A percentile compares a stretch with the other conserved stretches of the same genome.
phyloP scores from a whole-genome alignment of 1,284 basidiomycete species.

The Apiotrichum laibachii region DNA sequence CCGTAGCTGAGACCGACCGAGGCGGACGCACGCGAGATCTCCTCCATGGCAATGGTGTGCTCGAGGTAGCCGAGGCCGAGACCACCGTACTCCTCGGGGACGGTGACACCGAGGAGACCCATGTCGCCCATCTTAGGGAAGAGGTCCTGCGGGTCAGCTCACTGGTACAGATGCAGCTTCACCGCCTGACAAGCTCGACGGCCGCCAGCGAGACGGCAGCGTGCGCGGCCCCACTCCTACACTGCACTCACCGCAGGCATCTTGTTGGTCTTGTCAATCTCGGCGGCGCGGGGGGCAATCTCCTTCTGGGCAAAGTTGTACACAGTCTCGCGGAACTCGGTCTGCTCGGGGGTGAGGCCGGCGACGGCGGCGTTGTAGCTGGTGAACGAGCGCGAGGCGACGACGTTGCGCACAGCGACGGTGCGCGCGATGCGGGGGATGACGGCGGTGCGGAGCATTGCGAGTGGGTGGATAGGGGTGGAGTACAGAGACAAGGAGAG shows the following conservation, averaged over 20 bases:
- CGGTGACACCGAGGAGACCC: conserved; percentile 72
- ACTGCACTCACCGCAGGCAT: conserved; percentile 63
- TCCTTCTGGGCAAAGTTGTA: conserved; percentile 73
- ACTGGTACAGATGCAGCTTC: neutral
- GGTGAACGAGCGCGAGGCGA: conserved; percentile 25
- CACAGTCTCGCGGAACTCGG: conserved; percentile 79
- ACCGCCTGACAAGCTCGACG: neutral
- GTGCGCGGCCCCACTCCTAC: too few species aligned
- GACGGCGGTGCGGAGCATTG: conserved; percentile 3
- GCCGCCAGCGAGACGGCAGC: neutral
- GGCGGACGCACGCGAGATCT: conserved; percentile 81
- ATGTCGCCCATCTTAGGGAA: conserved; percentile 87
- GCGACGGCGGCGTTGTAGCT: conserved; percentile 72
- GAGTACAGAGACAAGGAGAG: too few species aligned
- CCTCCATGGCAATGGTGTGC: conserved; percentile 90
- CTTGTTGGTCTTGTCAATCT: conserved; percentile 77
- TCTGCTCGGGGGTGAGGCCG: conserved; percentile 77
- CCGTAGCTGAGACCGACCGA: conserved; percentile 90
- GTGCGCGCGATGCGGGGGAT: neutral
- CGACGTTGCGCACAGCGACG: neutral
- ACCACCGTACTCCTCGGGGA: conserved; percentile 73
- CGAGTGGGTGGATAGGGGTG: neutral
- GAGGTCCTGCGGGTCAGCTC: conserved; percentile 60
- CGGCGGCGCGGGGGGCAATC: conserved; percentile 74
- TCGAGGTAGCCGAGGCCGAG: conserved; percentile 78